Conservation (phyloP, 257 asterid genomes). For the Sherardia arvensis region DNA sequence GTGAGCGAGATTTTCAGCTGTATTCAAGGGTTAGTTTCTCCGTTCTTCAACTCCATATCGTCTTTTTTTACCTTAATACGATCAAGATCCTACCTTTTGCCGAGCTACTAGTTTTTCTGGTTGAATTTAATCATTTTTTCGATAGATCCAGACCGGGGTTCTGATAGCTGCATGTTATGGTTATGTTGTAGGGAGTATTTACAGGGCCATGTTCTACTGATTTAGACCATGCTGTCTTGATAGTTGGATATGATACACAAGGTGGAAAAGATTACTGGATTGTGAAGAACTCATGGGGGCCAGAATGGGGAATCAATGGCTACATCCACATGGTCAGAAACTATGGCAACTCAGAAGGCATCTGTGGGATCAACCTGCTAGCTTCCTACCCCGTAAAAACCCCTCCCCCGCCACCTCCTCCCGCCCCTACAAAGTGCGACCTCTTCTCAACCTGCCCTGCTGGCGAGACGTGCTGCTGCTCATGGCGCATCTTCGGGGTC, state of each 20-base stretch:
- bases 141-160: neutral
- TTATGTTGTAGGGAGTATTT: constrained; percentile 67
- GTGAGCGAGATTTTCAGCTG: constrained; percentile 61
- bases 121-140: no score
- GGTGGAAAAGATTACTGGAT: constrained; percentile 85
- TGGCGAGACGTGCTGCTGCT: constrained; percentile 89
- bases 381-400: constrained; percentile 90
- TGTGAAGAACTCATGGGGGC: constrained; percentile 90
- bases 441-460: constrained; percentile 49
- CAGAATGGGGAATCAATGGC: constrained; percentile 80
- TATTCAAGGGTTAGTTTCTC: constrained; percentile 56
- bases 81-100: no score
- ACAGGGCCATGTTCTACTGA: constrained; percentile 81
- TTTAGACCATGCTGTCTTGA: constrained; percentile 82
- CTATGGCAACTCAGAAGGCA: constrained; percentile 41
- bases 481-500: constrained; percentile 45
- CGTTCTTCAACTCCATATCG: neutral
- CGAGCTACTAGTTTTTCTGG: neutral
- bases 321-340: constrained; percentile 61
- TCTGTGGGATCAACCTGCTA: constrained; percentile 72
- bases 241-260: constrained; percentile 76
- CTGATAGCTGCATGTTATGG: constrained; percentile 6
- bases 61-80: neutral
- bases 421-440: constrained; percentile 58
- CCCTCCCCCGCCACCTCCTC: constrained; percentile 74